These are phyloP conservation scores for Dipteronia sinensis DNA, from an alignment of 345 rosid species.

Conservation along the genomic window DNA sequence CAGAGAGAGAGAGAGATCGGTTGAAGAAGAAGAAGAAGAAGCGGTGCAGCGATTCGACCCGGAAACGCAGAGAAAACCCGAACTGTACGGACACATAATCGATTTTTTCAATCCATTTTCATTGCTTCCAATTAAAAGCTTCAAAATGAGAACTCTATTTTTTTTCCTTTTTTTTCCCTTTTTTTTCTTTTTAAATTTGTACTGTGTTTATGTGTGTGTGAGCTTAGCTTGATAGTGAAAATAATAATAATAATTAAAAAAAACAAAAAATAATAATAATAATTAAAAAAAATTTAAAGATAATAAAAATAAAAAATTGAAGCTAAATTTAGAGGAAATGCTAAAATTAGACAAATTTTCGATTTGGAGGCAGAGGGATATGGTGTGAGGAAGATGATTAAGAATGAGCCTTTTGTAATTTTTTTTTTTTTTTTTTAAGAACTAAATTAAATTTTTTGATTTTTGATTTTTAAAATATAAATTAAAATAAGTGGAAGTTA, in stretches of 20 bases:
- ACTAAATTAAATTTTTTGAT: no score
- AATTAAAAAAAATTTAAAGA: not conserved
- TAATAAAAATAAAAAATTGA: not conserved
- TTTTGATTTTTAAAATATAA: not conserved
- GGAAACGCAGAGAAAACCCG: no score
- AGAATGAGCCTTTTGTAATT: constrained; percentile 24
- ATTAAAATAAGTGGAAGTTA: not conserved
- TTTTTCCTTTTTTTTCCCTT: not conserved
- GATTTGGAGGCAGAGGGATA: constrained; percentile 26
- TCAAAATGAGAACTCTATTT: not conserved
- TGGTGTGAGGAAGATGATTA: constrained; percentile 33
- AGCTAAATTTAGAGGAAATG: constrained; percentile 10
- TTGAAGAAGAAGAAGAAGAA: not conserved
- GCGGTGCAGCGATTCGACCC: no score
- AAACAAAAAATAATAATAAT: not conserved
- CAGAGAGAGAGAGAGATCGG: constrained; percentile 1
- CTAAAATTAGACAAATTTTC: constrained; percentile 15
- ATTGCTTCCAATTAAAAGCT: not conserved
- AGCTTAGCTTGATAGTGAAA: not conserved
- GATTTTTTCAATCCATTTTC: not conserved
- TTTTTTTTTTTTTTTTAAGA: constrained; percentile 15
- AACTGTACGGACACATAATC: no score
- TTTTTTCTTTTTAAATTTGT: not conserved
- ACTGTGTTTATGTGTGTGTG: not conserved
- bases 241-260: not conserved